Conservation (phyloP, 768 basidiomycete genomes). For the Tulasnella sp. region DNA sequence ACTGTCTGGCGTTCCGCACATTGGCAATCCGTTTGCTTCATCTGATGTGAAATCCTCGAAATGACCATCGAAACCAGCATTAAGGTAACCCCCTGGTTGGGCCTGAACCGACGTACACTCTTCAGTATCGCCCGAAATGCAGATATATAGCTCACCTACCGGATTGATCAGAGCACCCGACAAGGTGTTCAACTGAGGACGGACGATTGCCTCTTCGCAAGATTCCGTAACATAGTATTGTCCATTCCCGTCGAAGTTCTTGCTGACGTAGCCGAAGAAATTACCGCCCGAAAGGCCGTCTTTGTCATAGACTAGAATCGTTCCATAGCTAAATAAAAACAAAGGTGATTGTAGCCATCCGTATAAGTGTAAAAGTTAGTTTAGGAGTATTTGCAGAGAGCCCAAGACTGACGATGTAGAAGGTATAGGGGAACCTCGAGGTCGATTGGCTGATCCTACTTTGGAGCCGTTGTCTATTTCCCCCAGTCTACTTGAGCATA, state of each 20-base stretch:
- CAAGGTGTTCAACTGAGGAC: neutral
- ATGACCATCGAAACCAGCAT: too few species aligned
- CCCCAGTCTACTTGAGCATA: neutral
- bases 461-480: neutral
- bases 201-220: neutral
- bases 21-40: too few species aligned
- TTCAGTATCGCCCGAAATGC: too few species aligned
- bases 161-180: neutral
- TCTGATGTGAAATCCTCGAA: too few species aligned
- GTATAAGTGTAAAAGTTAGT: neutral
- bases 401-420: neutral
- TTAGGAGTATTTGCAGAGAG: neutral
- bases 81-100: neutral
- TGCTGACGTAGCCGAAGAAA: neutral
- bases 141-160: neutral
- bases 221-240: neutral
- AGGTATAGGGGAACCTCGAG: neutral
- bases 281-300: neutral
- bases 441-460: neutral
- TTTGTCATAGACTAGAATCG: neutral
- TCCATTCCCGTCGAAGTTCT: too few species aligned
- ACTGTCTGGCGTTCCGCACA: too few species aligned
- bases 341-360: neutral
- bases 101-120: too few species aligned
- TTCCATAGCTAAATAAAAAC: neutral